phyloP scores from a whole-genome alignment of 352 stramenopile genomes.

The Thalassiosira sp. region DNA sequence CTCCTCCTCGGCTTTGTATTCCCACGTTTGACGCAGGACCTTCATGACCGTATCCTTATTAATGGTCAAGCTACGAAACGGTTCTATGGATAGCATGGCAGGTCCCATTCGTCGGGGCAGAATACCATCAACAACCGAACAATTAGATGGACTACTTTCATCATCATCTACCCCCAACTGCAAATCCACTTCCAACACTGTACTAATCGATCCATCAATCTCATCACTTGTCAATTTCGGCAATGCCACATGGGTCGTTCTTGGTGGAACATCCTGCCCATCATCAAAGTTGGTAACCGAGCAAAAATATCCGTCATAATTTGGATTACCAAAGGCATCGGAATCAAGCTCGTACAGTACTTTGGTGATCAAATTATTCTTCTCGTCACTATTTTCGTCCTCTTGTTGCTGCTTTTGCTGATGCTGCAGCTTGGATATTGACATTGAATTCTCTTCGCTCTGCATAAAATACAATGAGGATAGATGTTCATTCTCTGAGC shows the following conservation, averaged over 20 bases:
- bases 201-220: slow-evolving; percentile 25
- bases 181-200: slow-evolving; percentile 23
- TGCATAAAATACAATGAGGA: slow-evolving; percentile 14
- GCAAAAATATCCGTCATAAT: slow-evolving; percentile 25
- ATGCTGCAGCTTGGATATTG: background rate
- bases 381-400: too few relatives aligned
- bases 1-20: slow-evolving; percentile 16
- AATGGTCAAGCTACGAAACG: slow-evolving; percentile 20
- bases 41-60: slow-evolving; percentile 21
- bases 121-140: background rate
- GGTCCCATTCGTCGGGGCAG: slow-evolving; percentile 6
- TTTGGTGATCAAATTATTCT: too few relatives aligned
- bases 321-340: slow-evolving; percentile 18
- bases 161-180: slow-evolving; percentile 9
- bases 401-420: background rate
- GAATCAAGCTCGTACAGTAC: slow-evolving; percentile 26
- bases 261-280: background rate
- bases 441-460: slow-evolving; percentile 8
- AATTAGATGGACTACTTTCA: too few relatives aligned
- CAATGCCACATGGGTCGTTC: slow-evolving; percentile 18
- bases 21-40: slow-evolving; percentile 26
- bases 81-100: slow-evolving; percentile 30
- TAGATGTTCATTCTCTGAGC: slow-evolving; percentile 1
- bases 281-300: slow-evolving; percentile 9
- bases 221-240: slow-evolving; percentile 28